Evolutionary conservation across 1,284 basidiomycete genomes (phyloP).

Genomic region (Ustilago bromivora): DNA sequence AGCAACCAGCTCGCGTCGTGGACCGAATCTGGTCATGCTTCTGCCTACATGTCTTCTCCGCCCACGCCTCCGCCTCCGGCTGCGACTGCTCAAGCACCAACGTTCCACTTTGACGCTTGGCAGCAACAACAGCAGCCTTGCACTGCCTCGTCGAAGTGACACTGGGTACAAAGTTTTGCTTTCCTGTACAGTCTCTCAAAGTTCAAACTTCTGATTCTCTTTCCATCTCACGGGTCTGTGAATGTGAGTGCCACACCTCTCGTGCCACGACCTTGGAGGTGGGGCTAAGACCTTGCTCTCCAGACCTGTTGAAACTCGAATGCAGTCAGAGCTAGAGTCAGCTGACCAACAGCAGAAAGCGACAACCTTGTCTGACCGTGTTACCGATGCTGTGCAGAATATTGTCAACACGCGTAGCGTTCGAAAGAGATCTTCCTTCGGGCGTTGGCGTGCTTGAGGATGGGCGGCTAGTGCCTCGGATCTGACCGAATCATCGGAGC

Average conservation of each 20-base stretch:
- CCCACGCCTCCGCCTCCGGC: constrained; percentile 13
- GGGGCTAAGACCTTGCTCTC: no score
- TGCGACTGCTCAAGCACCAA: constrained; percentile 12
- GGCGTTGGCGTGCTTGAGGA: not conserved
- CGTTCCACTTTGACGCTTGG: constrained; percentile 19
- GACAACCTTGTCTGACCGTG: not conserved
- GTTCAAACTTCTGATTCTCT: not conserved
- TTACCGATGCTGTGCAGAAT: constrained; percentile 1
- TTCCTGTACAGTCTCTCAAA: not conserved
- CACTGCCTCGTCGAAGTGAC: not conserved
- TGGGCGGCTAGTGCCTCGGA: not conserved
- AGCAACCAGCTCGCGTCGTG: constrained; percentile 16
- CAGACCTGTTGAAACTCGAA: not conserved
- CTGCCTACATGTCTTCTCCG: constrained; percentile 13
- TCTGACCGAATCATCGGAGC: not conserved
- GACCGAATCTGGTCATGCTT: constrained; percentile 14
- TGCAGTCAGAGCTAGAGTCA: not conserved
- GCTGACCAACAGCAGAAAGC: not conserved
- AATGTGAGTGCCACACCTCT: no score
- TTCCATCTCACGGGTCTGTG: not conserved
- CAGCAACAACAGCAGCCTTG: constrained; percentile 17
- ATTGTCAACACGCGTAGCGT: not conserved
- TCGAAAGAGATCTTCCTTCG: not conserved
- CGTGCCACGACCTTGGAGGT: no score
- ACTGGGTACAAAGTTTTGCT: not conserved